Percentiles rank a stretch among this genome's conserved stretches.
Evolutionary conservation across 1,284 basidiomycete species (phyloP).

Genomic region (Cryptococcus wingfieldii): DNA sequence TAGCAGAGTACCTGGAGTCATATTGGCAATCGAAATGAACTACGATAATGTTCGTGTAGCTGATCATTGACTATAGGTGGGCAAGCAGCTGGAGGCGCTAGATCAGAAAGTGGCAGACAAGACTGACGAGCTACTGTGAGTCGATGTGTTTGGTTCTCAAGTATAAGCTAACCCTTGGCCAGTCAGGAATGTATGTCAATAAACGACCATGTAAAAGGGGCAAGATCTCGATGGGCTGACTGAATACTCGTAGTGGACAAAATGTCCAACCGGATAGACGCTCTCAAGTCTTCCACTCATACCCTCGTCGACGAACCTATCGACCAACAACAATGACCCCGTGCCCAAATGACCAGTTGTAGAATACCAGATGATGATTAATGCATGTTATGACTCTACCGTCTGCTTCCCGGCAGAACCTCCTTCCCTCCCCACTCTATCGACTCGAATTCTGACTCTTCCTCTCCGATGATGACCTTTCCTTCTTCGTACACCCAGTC

Average conservation of each 20-base stretch:
- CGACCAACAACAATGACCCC: background rate
- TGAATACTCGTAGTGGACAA: conserved; percentile 36
- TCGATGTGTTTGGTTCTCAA: background rate
- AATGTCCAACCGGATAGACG: conserved; percentile 47
- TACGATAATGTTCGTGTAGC: no score
- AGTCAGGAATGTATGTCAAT: background rate
- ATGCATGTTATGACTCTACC: background rate
- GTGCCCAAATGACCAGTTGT: no score
- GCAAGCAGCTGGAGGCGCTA: conserved; percentile 41
- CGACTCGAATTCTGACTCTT: conserved; percentile 5
- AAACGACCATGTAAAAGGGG: background rate
- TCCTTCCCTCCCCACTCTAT: conserved; percentile 15
- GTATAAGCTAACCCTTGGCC: background rate
- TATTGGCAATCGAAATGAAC: no score
- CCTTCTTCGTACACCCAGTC: conserved; percentile 4
- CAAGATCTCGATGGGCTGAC: background rate
- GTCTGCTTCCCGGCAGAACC: conserved; percentile 11
- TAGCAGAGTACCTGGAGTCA: no score
- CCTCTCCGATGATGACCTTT: conserved; percentile 2
- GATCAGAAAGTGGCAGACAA: conserved; percentile 47
- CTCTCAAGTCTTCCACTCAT: conserved; percentile 44
- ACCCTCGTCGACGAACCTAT: background rate
- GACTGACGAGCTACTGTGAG: conserved; percentile 47
- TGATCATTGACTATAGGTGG: conserved; percentile 28
- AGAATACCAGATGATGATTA: background rate